Percentiles rank a stretch among this genome's conserved stretches.
Conservation (phyloP, 768 basidiomycete species). For the Rhodotorula taiwanensis region DNA sequence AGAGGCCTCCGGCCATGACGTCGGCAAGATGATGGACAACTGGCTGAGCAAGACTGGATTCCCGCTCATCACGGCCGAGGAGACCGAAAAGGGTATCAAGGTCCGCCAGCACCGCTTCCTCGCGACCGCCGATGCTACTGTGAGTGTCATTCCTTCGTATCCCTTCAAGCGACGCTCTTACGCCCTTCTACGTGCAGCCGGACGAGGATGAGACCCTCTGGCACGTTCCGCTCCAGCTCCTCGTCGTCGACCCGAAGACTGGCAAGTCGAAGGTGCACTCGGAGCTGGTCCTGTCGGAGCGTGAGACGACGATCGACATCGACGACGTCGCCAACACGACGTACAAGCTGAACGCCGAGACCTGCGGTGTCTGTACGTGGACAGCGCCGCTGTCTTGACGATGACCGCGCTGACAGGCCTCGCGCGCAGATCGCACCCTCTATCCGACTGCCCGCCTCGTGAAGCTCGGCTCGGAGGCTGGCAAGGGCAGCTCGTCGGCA, state of each 20-base stretch:
- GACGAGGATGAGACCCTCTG: slow-evolving; percentile 85
- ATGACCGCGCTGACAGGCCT: neutral
- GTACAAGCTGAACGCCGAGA: slow-evolving; percentile 87
- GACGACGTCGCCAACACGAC: slow-evolving; percentile 57
- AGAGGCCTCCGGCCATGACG: slow-evolving; percentile 63
- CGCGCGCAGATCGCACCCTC: slow-evolving; percentile 55
- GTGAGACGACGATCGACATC: slow-evolving; percentile 61
- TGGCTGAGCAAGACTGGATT: slow-evolving; percentile 86
- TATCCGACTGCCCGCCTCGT: slow-evolving; percentile 73
- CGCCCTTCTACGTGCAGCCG: slow-evolving; percentile 44
- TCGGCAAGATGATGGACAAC: slow-evolving; percentile 75
- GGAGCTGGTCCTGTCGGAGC: slow-evolving; percentile 58
- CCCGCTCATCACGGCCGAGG: slow-evolving; percentile 80
- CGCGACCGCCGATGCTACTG: slow-evolving; percentile 50
- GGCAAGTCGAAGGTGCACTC: slow-evolving; percentile 60
- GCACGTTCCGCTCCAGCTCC: slow-evolving; percentile 73
- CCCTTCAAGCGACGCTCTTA: no score
- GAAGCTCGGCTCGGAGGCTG: slow-evolving; percentile 71
- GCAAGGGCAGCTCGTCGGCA: slow-evolving; percentile 53
- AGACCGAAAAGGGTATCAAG: slow-evolving; percentile 62
- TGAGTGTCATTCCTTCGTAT: no score
- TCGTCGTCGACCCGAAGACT: slow-evolving; percentile 53
- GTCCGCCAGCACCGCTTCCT: slow-evolving; percentile 89
- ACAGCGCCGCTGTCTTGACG: neutral
- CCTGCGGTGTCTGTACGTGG: slow-evolving; percentile 71